Conservation (phyloP, 192 early-diverging fungal genomes). For the Dispira parvispora region DNA sequence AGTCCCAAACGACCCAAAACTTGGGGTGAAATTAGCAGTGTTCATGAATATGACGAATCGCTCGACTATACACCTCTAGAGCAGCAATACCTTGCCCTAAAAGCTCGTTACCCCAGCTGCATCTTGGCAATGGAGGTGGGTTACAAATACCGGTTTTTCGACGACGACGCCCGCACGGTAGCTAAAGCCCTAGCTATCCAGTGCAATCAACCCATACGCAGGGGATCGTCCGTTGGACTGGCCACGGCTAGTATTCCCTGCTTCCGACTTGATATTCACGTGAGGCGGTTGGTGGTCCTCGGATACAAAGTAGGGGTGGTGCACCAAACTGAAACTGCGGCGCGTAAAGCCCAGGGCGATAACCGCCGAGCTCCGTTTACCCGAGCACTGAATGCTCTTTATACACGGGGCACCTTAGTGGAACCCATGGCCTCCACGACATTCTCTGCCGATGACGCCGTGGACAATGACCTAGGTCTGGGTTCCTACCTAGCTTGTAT, state of each 20-base stretch:
- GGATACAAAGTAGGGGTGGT: constrained; percentile 81
- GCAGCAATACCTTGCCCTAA: constrained; percentile 59
- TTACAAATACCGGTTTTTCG: constrained; percentile 90
- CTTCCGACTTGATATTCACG: constrained; percentile 61
- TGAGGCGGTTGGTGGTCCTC: constrained; percentile 58
- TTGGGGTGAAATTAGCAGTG: too few species aligned
- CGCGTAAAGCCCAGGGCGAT: constrained; percentile 58
- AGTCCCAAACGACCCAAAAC: too few species aligned
- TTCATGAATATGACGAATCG: too few species aligned
- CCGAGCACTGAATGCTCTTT: constrained; percentile 44
- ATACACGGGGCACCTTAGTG: constrained; percentile 47
- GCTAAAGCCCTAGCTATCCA: constrained; percentile 64
- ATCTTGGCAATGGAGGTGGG: constrained; percentile 81
- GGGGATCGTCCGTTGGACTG: constrained; percentile 47
- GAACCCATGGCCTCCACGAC: constrained; percentile 20
- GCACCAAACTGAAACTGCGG: constrained; percentile 68
- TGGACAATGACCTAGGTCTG: too few species aligned
- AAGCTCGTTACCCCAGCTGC: constrained; percentile 45
- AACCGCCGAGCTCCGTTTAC: constrained; percentile 49
- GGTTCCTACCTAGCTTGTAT: constrained; percentile 7
- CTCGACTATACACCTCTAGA: constrained; percentile 54
- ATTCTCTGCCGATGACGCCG: too few species aligned
- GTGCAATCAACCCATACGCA: constrained; percentile 25
- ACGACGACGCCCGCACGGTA: constrained; percentile 67
- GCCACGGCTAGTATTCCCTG: constrained; percentile 64